Base-by-base conservation (phyloP, 306 rosid species). In the Comarum palustre region DNA sequence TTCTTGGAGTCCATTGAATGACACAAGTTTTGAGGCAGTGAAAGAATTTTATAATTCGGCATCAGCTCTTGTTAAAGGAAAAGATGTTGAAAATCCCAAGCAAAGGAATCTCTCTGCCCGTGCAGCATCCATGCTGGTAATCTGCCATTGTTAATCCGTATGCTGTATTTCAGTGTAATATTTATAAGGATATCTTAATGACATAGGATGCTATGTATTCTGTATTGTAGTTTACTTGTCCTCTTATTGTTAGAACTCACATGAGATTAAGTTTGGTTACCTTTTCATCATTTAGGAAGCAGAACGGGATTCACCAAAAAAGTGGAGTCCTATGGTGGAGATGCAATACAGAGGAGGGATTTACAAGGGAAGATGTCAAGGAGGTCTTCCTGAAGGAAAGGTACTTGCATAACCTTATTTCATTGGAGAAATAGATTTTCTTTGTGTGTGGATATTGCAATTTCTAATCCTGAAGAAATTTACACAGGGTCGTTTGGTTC, bases 311-410 rank as follows among this genome's bases (percentile, higher is more conserved):
- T 81, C 87, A 45, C 86, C 98, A 3, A 91, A 88, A 80, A 87
- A 85, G 79, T 94, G 98, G 98, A 87, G 73, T 84, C 97, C 96
- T 57, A 71, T 77, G 69, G 86, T 94, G 82, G 97, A 94, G 84
- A 85, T 94, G 90, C 89, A 82, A 81, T 94, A 89, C 71, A 83
- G 94, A 85, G 97, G 97, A 68, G 98, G 97, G 63, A 66, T 80
- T 75, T 94, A 86, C 86, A 80, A 75, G 86, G 98, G 97, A 42
- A 85, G 97, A 45, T 94, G 97, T 86, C 95, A 89, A 84, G 98
- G 98, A 75, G 98, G 98, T 74, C 89, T 91, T 47, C 98, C 98
- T 16, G 97, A 94, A 88, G 98, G 97, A 47, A 94, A 91, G 96
- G 98, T 92, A 81, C 43, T 59, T 68, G 68, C 67, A 6, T 24